Base-by-base conservation (phyloP, 2,329 filamentous ascomycete species). In the Trichoderma gracile region DNA sequence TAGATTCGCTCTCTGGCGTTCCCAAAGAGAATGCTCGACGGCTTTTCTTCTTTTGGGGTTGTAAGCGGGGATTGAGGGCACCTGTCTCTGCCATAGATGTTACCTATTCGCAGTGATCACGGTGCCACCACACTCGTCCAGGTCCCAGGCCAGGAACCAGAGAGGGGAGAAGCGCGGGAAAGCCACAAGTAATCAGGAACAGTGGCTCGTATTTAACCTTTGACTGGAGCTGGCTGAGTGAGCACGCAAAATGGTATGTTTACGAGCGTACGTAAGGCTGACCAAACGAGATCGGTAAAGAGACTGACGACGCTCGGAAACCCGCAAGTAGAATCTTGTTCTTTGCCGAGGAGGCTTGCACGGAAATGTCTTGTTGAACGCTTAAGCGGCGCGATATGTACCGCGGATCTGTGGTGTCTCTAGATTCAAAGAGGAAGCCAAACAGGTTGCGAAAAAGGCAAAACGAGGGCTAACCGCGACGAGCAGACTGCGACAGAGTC, bases 221-320 rank as follows among this genome's bases (percentile, higher is more conserved):
- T 64, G 3, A 25, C 27, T 54, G 58, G 33, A 30, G 56, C 56
- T 50, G 14, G 53, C 59, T 62, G 49, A 54, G 47, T 45, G 59
- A 62, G 59, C 59, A 64, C 38, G 33, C 53, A 58, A 64, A 64
- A 58, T 38, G 46, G 17, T n/a, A 33, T 25, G 27, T 50, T 60
- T 56, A 63, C 60, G 60, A 56, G 60, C 45, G 56, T 53, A 53
- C 49, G 54, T 54, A 54, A 58, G 63, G 63, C 63, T 65, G 56
- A 57, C 43, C 49, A 14, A 53, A 47, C 46, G 42, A 49, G 21
- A 50, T 47, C 46, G 63, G 33, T 49, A 33, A 30, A 14, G 60
- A 60, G 50, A 25, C 38, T 15, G 25, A 6, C 45, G 27, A 17
- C 21, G 46, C 25, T 45, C 17, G 42, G 42, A 42, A 42, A 49